Percentiles rank a stretch among this genome's conserved stretches.
Conservation (phyloP, 2,329 filamentous ascomycete species). For the Fusarium sarcochroum region DNA sequence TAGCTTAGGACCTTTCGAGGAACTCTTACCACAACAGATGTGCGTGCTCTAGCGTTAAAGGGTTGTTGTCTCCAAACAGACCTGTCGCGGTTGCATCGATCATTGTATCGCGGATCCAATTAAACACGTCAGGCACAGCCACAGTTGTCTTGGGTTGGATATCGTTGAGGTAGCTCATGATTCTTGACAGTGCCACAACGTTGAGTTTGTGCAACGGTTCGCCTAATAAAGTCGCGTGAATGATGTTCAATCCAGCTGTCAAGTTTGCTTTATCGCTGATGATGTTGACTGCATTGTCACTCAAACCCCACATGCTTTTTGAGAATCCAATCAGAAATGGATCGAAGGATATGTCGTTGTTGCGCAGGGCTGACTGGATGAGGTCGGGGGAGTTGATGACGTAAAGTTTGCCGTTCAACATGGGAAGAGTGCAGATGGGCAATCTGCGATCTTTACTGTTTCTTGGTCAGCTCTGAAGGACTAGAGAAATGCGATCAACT, state of each 20-base stretch:
- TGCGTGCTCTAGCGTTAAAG: conserved; percentile 47
- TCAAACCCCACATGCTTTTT: conserved; percentile 22
- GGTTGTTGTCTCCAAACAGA: conserved; percentile 61
- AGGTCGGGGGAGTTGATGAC: conserved; percentile 58
- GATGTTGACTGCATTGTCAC: conserved; percentile 1
- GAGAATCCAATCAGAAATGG: conserved; percentile 55
- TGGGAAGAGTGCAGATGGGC: conserved; percentile 60
- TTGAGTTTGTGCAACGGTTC: conserved; percentile 30
- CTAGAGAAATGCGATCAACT: rapidly evolving
- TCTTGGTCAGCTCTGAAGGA: not conserved
- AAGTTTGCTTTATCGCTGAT: not conserved
- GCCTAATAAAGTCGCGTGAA: conserved; percentile 24
- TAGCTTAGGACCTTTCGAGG: too few species aligned
- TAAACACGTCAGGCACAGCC: conserved; percentile 52
- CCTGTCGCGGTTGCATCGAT: conserved; percentile 56
- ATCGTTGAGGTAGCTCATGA: conserved; percentile 9
- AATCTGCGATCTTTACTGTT: conserved; percentile 40
- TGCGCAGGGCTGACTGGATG: conserved; percentile 56
- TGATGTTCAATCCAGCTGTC: conserved; percentile 11
- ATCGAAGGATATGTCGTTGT: conserved; percentile 59
- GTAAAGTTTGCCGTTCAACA: conserved; percentile 61
- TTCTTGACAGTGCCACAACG: not conserved
- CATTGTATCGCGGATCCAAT: conserved; percentile 56
- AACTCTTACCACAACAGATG: conserved; percentile 55
- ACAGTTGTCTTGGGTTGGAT: not conserved